Conservation (phyloP, 208 protist genomes). For the Acanthamoeba royreba region DNA sequence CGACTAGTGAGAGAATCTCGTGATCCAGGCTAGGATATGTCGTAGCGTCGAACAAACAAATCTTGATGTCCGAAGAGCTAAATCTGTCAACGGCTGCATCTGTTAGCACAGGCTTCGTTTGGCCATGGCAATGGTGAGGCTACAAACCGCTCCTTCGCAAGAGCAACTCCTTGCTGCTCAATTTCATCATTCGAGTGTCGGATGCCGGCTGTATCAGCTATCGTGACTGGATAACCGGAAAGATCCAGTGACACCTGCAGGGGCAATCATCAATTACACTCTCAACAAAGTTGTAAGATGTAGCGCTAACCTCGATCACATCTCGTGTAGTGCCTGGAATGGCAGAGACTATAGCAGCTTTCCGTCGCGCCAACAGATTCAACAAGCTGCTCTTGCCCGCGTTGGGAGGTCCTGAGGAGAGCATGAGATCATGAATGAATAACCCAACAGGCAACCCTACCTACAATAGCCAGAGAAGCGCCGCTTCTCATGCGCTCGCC, state of each 20-base stretch:
- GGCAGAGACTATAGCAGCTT: slow-evolving; percentile 78
- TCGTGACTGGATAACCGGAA: slow-evolving; percentile 68
- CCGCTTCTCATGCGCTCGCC: slow-evolving; percentile 67
- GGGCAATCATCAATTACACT: background rate
- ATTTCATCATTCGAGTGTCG: slow-evolving; percentile 60
- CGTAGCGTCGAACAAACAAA: background rate
- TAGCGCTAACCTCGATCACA: slow-evolving; percentile 65
- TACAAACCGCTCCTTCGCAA: slow-evolving; percentile 54
- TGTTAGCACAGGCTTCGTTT: background rate
- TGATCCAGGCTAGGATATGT: background rate
- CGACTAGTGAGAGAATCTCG: background rate
- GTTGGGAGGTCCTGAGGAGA: slow-evolving; percentile 78
- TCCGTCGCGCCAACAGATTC: slow-evolving; percentile 73
- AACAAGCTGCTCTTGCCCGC: slow-evolving; percentile 82
- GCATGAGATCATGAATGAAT: too few species aligned
- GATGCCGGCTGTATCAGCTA: slow-evolving; percentile 80
- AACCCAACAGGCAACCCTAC: background rate
- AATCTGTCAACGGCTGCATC: background rate
- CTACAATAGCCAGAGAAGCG: slow-evolving; percentile 75
- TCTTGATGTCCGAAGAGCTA: slow-evolving; percentile 1
- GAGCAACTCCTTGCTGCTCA: slow-evolving; percentile 68
- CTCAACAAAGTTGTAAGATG: background rate
- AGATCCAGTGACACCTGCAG: slow-evolving; percentile 67
- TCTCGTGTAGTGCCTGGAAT: slow-evolving; percentile 82
- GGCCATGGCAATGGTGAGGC: background rate